Evolutionary conservation across 179 eudicot species (phyloP), one percentile per base, ranked within the genome.

Genomic region (Gypsophila paniculata): DNA sequence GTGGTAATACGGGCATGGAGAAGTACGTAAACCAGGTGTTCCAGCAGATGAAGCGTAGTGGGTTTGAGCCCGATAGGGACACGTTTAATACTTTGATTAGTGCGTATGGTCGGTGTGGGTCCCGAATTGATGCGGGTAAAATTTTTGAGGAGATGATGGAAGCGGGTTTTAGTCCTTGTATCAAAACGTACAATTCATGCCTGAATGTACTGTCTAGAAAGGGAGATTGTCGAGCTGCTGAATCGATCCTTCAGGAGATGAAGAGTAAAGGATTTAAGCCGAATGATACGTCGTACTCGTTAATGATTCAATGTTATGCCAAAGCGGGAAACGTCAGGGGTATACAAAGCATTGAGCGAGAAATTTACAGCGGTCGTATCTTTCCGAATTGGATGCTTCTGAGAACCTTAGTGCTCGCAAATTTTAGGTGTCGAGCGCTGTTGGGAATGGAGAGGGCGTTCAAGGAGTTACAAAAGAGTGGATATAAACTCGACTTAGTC

Each of bases 21-120:
- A 83, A 77, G 73, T 78, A 89, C 72, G 90, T 91, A 80, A 88
- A 77, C 77, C 87, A 68, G 72, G 86, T 93, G 22, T 84, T 93
- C 49, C 88, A 80, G 65, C 96, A 91, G 91, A 93, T 93, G 98
- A 91, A 88, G 81, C 90, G 81, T 36, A 85, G 90, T 79, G 98
- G 97, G 34, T 86, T 93, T 75, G 89, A 93, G 72, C 98, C 98
- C 26, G 83, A 83, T 72, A 81, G 98, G 65, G 98, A 93, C 77
- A 93, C 98, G 0, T 93, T 93, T 75, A 93, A 91, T 73, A 87
- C 97, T 23, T 76, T 93, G 84, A 93, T 93, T 61, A 73, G 86
- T 63, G 96, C 91, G 7, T 93, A 91, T 74, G 97, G 97, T 53
- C 84, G 98, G 52, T 86, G 96, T 78, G 98, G 95, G 6, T 78